phyloP scores from a whole-genome alignment of 371 early-diverging fungal species.

The Polyrhizophydium stewartii region DNA sequence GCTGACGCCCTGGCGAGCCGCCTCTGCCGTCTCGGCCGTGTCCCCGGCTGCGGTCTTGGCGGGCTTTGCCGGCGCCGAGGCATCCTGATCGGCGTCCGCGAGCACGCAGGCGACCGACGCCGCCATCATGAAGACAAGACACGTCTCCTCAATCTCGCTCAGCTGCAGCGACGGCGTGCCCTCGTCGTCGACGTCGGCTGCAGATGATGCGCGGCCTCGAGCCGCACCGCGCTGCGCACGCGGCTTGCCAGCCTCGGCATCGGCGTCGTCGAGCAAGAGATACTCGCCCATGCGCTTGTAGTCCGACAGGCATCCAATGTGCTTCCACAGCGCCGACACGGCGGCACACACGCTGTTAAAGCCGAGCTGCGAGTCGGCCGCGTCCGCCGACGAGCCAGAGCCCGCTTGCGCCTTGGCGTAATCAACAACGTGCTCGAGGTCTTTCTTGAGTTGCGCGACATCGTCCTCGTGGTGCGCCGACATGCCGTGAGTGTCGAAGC shows the following conservation, averaged over 20 bases:
- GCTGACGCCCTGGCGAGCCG: constrained; percentile 41
- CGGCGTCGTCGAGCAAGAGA: too few species aligned
- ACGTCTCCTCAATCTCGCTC: constrained; percentile 59
- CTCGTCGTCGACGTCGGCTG: constrained; percentile 19
- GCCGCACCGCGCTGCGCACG: too few species aligned
- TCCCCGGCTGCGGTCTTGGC: constrained; percentile 16
- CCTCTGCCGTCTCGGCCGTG: constrained; percentile 19
- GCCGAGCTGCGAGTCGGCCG: constrained; percentile 5
- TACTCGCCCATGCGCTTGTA: neutral
- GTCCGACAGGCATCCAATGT: neutral
- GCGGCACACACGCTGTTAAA: constrained; percentile 5
- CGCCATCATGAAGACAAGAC: constrained; percentile 48
- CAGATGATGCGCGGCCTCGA: too few species aligned
- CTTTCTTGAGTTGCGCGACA: constrained; percentile 1
- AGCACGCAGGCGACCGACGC: constrained; percentile 8
- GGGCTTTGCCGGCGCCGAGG: neutral
- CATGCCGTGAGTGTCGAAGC: too few species aligned
- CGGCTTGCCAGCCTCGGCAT: too few species aligned
- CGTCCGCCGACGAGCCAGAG: neutral
- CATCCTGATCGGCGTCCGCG: neutral
- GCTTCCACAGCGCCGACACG: constrained; percentile 5
- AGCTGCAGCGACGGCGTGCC: constrained; percentile 41
- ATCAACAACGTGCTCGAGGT: neutral
- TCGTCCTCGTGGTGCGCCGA: too few species aligned
- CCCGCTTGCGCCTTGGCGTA: neutral